Percentiles rank a stretch among this genome's conserved stretches.
These are phyloP conservation scores for Tetradesmus obliquus DNA, from an alignment of 139 green algal genomes.

Conservation along the genomic window DNA sequence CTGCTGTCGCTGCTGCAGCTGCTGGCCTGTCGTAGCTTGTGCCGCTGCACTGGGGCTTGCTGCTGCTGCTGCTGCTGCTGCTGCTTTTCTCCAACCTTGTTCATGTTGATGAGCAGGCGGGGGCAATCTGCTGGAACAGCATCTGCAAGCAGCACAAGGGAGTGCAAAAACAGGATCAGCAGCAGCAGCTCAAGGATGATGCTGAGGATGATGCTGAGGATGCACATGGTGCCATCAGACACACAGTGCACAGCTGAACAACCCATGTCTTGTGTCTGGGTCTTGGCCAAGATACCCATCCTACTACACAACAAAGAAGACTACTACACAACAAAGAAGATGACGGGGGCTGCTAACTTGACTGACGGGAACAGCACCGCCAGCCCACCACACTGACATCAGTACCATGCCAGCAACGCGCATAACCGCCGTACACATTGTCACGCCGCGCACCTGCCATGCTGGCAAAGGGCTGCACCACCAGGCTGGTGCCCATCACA, in stretches of 20 bases:
- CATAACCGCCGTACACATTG: background rate
- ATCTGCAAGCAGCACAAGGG: conserved; percentile 52
- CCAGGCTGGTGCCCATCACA: conserved; percentile 84
- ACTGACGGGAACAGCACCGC: no score
- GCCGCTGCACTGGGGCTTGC: background rate
- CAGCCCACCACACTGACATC: background rate
- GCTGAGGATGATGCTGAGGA: background rate
- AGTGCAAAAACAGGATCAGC: background rate
- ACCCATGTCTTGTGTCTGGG: no score
- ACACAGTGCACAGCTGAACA: no score
- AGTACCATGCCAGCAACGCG: background rate
- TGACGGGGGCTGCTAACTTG: no score
- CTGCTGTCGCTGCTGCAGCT: background rate
- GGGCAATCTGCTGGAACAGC: conserved; percentile 57
- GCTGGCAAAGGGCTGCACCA: conserved; percentile 79
- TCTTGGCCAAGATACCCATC: no score
- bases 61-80: conserved; percentile 23
- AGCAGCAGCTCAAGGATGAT: background rate
- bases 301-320: no score
- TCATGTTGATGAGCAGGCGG: conserved; percentile 84
- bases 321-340: no score
- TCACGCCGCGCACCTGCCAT: conserved; percentile 39
- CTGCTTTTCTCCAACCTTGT: conserved; percentile 62
- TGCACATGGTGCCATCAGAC: no score
- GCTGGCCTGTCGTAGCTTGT: background rate